Evolutionary conservation across 2,329 filamentous ascomycete species (phyloP).

Genomic region (Cercospora nicotianae): DNA sequence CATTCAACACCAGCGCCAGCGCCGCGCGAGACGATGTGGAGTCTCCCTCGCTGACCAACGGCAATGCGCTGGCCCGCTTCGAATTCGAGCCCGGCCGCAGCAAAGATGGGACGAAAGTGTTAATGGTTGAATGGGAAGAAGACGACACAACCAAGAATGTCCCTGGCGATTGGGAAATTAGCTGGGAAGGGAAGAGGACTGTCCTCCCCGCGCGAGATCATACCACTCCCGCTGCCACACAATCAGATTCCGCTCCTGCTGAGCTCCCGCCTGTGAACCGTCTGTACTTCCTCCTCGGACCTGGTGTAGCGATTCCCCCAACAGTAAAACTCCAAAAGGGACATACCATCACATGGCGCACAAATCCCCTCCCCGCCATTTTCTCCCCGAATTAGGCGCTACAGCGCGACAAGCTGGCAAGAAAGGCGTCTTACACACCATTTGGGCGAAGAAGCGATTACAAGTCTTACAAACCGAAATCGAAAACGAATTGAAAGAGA

Average conservation of each 20-base stretch:
- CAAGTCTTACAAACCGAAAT: constrained; percentile 76
- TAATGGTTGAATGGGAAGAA: constrained; percentile 90
- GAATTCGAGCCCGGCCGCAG: constrained; percentile 77
- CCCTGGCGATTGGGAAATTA: constrained; percentile 69
- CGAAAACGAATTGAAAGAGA: constrained; percentile 67
- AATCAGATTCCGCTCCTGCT: constrained; percentile 17
- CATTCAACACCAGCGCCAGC: constrained; percentile 29
- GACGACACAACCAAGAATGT: constrained; percentile 52
- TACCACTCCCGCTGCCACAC: neutral
- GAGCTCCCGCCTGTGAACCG: constrained; percentile 52
- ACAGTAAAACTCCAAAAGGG: constrained; percentile 62
- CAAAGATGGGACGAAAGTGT: constrained; percentile 77
- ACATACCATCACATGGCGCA: constrained; percentile 53
- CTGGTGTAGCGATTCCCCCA: constrained; percentile 68
- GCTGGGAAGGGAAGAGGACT: constrained; percentile 75
- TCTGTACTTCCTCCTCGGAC: constrained; percentile 78
- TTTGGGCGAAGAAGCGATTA: constrained; percentile 84
- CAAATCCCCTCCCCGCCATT: constrained; percentile 83
- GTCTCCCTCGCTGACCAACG: constrained; percentile 51
- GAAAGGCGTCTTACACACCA: constrained; percentile 81
- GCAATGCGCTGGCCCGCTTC: constrained; percentile 73
- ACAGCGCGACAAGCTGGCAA: constrained; percentile 67
- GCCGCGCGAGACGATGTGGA: constrained; percentile 36
- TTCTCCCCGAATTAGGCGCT: constrained; percentile 73
- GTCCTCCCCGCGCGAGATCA: constrained; percentile 66